Conservation (phyloP, 2,329 filamentous ascomycete species). For the Zelopaecilomyces penicillatus region DNA sequence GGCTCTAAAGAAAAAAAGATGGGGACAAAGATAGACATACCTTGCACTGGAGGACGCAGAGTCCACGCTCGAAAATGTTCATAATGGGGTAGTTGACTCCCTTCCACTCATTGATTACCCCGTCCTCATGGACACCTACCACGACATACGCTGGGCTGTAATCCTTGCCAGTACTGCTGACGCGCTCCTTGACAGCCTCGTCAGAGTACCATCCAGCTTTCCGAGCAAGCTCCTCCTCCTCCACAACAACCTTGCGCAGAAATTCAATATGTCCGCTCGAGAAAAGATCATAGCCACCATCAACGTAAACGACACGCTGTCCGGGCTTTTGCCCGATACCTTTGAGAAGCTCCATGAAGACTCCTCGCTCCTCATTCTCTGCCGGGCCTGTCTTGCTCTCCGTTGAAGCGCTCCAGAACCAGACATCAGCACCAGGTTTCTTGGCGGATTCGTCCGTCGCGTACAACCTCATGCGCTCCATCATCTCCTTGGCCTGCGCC, state of each 20-base stretch:
- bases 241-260: constrained; percentile 63
- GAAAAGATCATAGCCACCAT: constrained; percentile 94
- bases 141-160: constrained; percentile 82
- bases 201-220: constrained; percentile 67
- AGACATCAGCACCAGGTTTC: constrained; percentile 72
- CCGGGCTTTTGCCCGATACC: constrained; percentile 66
- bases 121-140: constrained; percentile 88
- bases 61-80: constrained; percentile 94
- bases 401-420: constrained; percentile 63
- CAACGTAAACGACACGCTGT: constrained; percentile 86
- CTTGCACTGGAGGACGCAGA: constrained; percentile 92
- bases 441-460: constrained; percentile 78
- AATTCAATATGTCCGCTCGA: constrained; percentile 97
- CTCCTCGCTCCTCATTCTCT: constrained; percentile 48
- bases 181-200: constrained; percentile 53
- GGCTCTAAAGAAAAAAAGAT: not conserved
- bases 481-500: constrained; percentile 58
- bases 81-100: constrained; percentile 98
- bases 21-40: constrained; percentile 38
- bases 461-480: constrained; percentile 72
- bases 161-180: constrained; percentile 51
- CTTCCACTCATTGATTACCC: constrained; percentile 93
- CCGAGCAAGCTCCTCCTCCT: constrained; percentile 62
- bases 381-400: constrained; percentile 35
- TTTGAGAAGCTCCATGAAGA: constrained; percentile 59